A percentile compares a stretch with the other conserved stretches of the same genome.
Evolutionary conservation across 2,329 filamentous ascomycete species (phyloP).

Genomic region (Colletotrichum sp.): DNA sequence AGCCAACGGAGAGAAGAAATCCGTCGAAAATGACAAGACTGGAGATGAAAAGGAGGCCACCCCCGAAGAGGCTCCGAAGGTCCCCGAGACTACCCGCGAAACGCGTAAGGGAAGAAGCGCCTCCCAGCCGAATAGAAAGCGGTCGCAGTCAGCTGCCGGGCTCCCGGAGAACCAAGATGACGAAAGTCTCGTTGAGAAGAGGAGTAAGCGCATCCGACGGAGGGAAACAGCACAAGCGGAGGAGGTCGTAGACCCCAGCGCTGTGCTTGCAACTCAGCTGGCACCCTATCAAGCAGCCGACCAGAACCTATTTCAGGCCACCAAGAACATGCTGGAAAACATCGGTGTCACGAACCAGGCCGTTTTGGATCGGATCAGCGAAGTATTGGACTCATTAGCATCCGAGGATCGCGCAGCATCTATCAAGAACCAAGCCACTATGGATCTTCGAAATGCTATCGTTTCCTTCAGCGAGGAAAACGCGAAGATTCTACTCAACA

Average conservation of each 20-base stretch:
- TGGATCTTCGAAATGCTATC: constrained; percentile 55
- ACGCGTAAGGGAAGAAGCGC: constrained; percentile 37
- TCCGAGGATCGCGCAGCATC: constrained; percentile 55
- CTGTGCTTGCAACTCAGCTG: constrained; percentile 57
- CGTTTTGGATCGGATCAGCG: constrained; percentile 48
- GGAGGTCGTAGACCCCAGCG: constrained; percentile 56
- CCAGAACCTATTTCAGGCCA: constrained; percentile 58
- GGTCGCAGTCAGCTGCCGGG: constrained; percentile 66
- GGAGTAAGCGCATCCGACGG: constrained; percentile 68
- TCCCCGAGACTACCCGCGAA: constrained; percentile 32
- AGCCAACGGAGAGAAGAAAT: constrained; percentile 5
- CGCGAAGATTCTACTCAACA: constrained; percentile 56
- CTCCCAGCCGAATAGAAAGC: constrained; percentile 56
- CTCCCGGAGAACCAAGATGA: constrained; percentile 61
- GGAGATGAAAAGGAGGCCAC: not conserved
- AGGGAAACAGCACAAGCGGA: constrained; percentile 59
- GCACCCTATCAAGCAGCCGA: constrained; percentile 62
- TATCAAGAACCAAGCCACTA: constrained; percentile 48
- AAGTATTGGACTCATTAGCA: constrained; percentile 57
- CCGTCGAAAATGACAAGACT: not conserved
- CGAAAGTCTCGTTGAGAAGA: constrained; percentile 61
- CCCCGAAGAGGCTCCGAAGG: constrained; percentile 24
- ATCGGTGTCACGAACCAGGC: constrained; percentile 56
- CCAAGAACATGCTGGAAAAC: constrained; percentile 58
- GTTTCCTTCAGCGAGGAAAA: constrained; percentile 56